Evolutionary conservation across 2,329 filamentous ascomycete genomes (phyloP), one percentile per base, ranked within the genome.

Genomic region (Aspergillus ochraceoroseus): DNA sequence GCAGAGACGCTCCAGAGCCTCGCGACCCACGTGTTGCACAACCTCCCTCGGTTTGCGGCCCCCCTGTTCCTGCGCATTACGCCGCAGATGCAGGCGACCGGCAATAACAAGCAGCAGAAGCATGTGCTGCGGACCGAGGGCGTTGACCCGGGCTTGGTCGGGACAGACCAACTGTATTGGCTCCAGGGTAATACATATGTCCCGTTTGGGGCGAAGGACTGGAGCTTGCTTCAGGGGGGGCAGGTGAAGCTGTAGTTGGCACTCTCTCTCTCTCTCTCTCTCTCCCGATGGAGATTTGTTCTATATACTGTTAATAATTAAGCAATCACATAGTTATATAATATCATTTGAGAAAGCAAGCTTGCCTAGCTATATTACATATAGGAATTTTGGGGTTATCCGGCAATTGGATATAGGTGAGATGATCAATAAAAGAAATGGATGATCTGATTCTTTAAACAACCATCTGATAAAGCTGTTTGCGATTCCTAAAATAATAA

Each of bases 71-170:
- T 95, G 32, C 74, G 88, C 8, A 64, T 88, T 4, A 74, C 82
- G 5, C 70, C 67, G 17, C 73, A 75, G 17, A 73, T 79, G 50
- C 78, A 83, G 55, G 73, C 79, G 1, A 94, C 88, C 3, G 87
- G 87, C 0, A 95, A 87, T 32, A 85, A 87, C 56, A 95, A 95
- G 72, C 85, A 94, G 68, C 83, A 89, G 66, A 95, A 95, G 65
- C 78, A 83, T 48, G 65, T 70, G 0, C 61, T 94, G 48, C 72
- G 86, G n/a, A 70, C 73, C 2, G 76, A 89, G 47, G 87, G 88
- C 0, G 85, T 90, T 0, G 77, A 86, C 54, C 84, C 83, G 0
- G 63, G 56, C 3, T 50, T 54, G 7, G 55, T 68, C 8, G 52
- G 52, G 4, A 36, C 54, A 2, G 74, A 78, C 48, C 59, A 58